Conservation (phyloP, 805 yeast species). For the Lachancea nothofagi region DNA sequence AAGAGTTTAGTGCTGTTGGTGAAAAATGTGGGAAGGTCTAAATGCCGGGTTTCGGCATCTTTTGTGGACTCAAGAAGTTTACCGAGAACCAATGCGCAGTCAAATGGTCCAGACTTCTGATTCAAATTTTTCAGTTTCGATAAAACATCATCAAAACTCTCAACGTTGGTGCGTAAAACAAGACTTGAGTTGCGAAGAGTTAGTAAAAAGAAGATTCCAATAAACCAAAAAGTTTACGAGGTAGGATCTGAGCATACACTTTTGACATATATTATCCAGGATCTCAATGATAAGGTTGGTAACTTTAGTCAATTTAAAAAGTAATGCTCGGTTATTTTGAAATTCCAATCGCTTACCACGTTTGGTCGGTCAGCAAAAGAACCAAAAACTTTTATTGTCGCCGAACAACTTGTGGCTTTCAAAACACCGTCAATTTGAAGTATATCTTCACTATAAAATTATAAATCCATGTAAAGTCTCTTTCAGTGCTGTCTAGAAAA, state of each 20-base stretch:
- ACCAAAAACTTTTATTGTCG: no score
- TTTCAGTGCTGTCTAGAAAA: neutral
- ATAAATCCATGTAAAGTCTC: neutral
- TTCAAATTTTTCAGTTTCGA: slow-evolving; percentile 47
- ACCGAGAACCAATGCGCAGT: slow-evolving; percentile 48
- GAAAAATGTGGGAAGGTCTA: slow-evolving; percentile 20
- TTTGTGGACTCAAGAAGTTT: slow-evolving; percentile 29
- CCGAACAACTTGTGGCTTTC: no score
- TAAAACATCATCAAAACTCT: slow-evolving; percentile 29
- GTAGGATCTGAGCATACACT: neutral
- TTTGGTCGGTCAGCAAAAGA: no score
- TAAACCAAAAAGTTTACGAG: neutral
- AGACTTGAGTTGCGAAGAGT: slow-evolving; percentile 9
- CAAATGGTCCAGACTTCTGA: slow-evolving; percentile 62
- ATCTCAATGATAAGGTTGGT: no score
- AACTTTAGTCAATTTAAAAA: no score
- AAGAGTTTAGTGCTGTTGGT: slow-evolving; percentile 18
- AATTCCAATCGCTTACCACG: no score
- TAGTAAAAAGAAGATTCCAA: neutral
- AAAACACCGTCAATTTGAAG: neutral
- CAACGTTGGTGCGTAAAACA: slow-evolving; percentile 17
- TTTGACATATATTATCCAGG: neutral
- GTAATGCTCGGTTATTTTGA: no score
- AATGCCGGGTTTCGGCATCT: slow-evolving; percentile 1
- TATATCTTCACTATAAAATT: neutral